Conservation (phyloP, 768 basidiomycete genomes). For the Suillus fuscotomentosus region DNA sequence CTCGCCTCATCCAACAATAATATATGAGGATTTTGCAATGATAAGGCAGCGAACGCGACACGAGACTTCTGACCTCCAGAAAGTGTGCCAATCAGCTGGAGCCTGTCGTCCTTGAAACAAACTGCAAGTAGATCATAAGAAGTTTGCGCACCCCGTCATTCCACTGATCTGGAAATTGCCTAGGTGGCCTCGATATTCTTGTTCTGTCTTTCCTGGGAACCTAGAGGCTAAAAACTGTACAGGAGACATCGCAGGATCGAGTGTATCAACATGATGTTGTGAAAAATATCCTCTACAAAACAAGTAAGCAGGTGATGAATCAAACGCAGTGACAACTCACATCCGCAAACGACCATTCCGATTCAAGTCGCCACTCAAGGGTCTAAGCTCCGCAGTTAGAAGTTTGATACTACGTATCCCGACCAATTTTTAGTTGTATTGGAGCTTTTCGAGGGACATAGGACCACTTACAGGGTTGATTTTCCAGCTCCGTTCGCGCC, state of each 20-base stretch:
- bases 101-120: conserved; percentile 32
- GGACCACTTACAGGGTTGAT: conserved; percentile 73
- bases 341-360: conserved; percentile 90
- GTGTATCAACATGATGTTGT: conserved; percentile 94
- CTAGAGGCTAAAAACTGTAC: conserved; percentile 91
- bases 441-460: conserved; percentile 3
- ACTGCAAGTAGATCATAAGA: neutral
- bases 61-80: conserved; percentile 96
- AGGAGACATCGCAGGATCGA: conserved; percentile 81
- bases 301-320: conserved; percentile 4
- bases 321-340: conserved; percentile 41
- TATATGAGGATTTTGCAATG: conserved; percentile 87
- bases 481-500: conserved; percentile 97
- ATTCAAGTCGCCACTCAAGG: conserved; percentile 75
- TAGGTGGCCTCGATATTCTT: conserved; percentile 93
- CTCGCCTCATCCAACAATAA: conserved; percentile 89
- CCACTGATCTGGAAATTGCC: conserved; percentile 98
- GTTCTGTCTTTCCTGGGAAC: conserved; percentile 93
- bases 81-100: conserved; percentile 89
- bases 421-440: neutral
- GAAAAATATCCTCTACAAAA: conserved; percentile 78
- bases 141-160: conserved; percentile 71
- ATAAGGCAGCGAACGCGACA: conserved; percentile 88
- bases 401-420: conserved; percentile 73
- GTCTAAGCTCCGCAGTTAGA: conserved; percentile 78